Percentiles rank a stretch among this genome's conserved stretches.
Conservation (phyloP, 202 grass and related monocot genomes). For the Saccharum hybrid region DNA sequence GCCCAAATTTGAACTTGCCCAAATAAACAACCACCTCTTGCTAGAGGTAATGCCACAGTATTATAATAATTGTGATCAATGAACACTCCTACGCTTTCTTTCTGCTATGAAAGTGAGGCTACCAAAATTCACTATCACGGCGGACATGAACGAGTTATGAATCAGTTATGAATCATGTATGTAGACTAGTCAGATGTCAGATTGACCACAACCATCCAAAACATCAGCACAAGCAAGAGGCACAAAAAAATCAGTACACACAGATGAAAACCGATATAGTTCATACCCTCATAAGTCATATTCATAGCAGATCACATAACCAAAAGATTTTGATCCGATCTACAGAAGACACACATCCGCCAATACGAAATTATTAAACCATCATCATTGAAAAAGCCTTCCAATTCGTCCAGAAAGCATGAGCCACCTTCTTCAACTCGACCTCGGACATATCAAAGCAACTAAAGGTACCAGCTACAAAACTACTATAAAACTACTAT, state of each 20-base stretch:
- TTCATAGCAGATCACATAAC: slow-evolving; percentile 28
- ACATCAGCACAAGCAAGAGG: neutral
- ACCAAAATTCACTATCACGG: neutral
- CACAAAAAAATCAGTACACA: neutral
- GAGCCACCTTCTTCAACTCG: neutral
- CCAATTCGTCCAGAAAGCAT: slow-evolving; percentile 20
- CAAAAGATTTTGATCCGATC: slow-evolving; percentile 20
- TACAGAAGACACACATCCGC: slow-evolving; percentile 23
- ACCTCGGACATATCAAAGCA: slow-evolving; percentile 29
- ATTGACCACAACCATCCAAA: neutral
- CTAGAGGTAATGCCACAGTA: neutral
- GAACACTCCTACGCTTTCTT: too few relatives aligned
- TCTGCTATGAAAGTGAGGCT: neutral
- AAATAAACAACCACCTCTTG: neutral
- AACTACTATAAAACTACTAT: neutral
- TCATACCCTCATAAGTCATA: slow-evolving; percentile 4
- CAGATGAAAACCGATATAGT: neutral
- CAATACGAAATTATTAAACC: slow-evolving; percentile 44
- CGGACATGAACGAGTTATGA: neutral
- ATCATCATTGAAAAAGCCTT: slow-evolving; percentile 19
- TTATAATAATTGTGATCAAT: neutral
- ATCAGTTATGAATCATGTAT: neutral
- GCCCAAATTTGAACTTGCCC: neutral
- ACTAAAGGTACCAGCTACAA: neutral
- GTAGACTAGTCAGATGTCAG: neutral